phyloP scores from a whole-genome alignment of 2,329 filamentous ascomycete genomes.

The Aureobasidium sp. region DNA sequence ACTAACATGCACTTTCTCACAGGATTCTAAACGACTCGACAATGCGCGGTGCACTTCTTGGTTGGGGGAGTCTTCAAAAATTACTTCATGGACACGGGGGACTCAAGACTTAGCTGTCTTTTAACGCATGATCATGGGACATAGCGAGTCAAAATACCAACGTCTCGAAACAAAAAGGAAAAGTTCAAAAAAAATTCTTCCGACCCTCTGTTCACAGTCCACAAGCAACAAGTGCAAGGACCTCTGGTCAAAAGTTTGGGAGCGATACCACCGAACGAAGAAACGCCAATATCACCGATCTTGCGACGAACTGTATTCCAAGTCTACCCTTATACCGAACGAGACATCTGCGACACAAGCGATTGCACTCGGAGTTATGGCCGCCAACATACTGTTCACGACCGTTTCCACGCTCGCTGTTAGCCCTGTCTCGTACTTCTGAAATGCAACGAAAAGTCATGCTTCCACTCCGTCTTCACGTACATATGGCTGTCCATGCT shows the following conservation, averaged over 20 bases:
- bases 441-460: constrained; percentile 4
- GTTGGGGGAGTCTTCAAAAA: constrained; percentile 14
- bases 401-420: neutral
- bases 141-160: constrained; percentile 17
- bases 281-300: neutral
- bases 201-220: neutral
- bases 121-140: constrained; percentile 14
- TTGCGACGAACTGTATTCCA: neutral
- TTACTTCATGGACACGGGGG: constrained; percentile 14
- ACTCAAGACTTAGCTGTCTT: constrained; percentile 16
- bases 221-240: neutral
- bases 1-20: neutral
- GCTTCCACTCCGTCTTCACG: neutral
- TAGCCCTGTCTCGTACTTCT: neutral
- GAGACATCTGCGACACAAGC: neutral
- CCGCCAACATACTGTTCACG: neutral
- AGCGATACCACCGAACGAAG: constrained; percentile 5
- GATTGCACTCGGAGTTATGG: neutral
- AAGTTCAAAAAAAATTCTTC: constrained; percentile 9
- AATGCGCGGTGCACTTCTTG: constrained; percentile 11
- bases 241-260: neutral
- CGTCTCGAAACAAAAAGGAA: constrained; percentile 13
- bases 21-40: constrained; percentile 16
- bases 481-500: neutral
- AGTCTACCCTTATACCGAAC: neutral